phyloP scores from a whole-genome alignment of 2,329 filamentous ascomycete species.

The Cephalotrichum gorgonifer region DNA sequence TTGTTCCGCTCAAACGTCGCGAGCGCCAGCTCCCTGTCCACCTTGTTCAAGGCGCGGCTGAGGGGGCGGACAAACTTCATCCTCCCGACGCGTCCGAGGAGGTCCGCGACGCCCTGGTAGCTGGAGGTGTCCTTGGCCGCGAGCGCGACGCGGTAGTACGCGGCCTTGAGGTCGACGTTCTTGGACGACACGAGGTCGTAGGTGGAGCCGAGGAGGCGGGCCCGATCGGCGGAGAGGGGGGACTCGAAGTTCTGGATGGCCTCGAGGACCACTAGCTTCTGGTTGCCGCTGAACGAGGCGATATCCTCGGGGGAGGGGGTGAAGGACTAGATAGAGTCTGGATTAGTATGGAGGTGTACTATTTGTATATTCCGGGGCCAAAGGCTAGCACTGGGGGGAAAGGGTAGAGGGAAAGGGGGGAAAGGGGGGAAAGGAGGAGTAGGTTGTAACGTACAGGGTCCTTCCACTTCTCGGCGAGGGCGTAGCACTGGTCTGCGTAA shows the following conservation, averaged over 20 bases:
- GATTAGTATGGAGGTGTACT: no score
- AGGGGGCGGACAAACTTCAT: constrained; percentile 97
- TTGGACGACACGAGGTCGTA: constrained; percentile 67
- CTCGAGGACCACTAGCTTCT: constrained; percentile 86
- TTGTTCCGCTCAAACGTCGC: constrained; percentile 78
- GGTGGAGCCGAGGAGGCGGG: constrained; percentile 59
- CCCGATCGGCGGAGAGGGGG: constrained; percentile 53
- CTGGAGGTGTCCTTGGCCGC: constrained; percentile 59
- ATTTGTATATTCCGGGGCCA: no score
- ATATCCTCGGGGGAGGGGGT: constrained; percentile 60
- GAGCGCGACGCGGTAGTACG: constrained; percentile 73
- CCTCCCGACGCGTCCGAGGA: constrained; percentile 73
- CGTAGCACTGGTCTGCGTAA: constrained; percentile 76
- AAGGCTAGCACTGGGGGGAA: no score
- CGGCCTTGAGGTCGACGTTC: constrained; percentile 77
- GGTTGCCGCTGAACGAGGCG: constrained; percentile 67
- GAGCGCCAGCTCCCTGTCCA: constrained; percentile 64
- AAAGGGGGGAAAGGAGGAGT: not conserved
- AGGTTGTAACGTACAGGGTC: constrained; percentile 33
- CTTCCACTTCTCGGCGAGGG: constrained; percentile 74
- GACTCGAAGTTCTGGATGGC: constrained; percentile 57
- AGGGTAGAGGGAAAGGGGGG: no score
- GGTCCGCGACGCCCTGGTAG: constrained; percentile 59
- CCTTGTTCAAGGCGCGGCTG: constrained; percentile 64
- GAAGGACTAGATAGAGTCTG: constrained; percentile 38